Conservation (phyloP, 1,139 yeast species). For the Pichia sp. region DNA sequence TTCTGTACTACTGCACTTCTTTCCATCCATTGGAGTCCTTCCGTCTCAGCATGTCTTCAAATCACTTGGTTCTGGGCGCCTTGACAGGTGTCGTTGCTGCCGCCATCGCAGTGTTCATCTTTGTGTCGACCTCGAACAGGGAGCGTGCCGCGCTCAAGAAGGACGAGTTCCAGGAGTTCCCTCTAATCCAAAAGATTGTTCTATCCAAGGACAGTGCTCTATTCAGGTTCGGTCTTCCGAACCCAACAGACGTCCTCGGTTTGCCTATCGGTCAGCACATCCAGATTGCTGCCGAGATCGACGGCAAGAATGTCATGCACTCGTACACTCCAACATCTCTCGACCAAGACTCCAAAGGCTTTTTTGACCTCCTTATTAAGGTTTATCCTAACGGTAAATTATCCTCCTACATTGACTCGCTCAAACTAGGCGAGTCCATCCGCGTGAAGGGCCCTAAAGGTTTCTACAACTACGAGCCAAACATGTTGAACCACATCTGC, state of each 20-base stretch:
- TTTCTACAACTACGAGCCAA: conserved; percentile 77
- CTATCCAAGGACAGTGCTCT: conserved; percentile 80
- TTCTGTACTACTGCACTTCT: no score
- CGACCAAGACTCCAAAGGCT: conserved; percentile 74
- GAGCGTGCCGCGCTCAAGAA: conserved; percentile 56
- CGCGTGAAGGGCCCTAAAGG: conserved; percentile 93
- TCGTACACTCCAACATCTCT: conserved; percentile 93
- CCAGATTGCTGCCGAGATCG: conserved; percentile 66
- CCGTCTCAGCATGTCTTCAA: conserved; percentile 3
- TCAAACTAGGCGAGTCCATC: conserved; percentile 66
- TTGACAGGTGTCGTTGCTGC: conserved; percentile 38
- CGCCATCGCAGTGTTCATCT: conserved; percentile 39
- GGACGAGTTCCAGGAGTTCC: conserved; percentile 73
- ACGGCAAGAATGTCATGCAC: conserved; percentile 81
- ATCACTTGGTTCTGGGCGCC: conserved; percentile 8
- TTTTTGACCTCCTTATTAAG: conserved; percentile 85
- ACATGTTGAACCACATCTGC: conserved; percentile 68
- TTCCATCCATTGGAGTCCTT: no score
- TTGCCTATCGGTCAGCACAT: conserved; percentile 95
- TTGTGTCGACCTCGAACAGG: conserved; percentile 25
- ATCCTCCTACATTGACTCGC: conserved; percentile 67
- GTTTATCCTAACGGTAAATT: conserved; percentile 91
- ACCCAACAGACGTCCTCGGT: conserved; percentile 70
- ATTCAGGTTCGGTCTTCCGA: conserved; percentile 82
- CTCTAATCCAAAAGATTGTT: conserved; percentile 72